Evolutionary conservation across 495 filamentous ascomycete species (phyloP), one percentile per base, ranked within the genome.

Genomic region (Aspergillus ellipticus): DNA sequence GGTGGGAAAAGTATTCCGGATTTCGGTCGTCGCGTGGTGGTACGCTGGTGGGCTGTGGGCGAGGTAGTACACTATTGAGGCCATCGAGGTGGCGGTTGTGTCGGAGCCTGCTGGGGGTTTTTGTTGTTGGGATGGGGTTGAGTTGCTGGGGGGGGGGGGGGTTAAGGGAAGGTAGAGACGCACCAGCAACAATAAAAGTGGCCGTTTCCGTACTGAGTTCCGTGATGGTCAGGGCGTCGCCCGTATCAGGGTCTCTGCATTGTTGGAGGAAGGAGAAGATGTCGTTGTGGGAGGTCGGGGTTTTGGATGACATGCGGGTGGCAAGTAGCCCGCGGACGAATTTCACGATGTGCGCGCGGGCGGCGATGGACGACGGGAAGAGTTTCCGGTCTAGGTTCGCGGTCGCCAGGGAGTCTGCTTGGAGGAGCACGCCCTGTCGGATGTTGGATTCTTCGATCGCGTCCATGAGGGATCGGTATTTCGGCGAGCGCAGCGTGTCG

Each of bases 11-110:
- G 57, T 9, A 22, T 26, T 26, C 72, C 70, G 46, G 42, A 84
- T 64, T 55, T 83, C 80, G 2, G 64, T 16, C 9, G 51, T 51
- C 3, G 80, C 53, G 22, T 58, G 67, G 2, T 56, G 52, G 15
- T 77, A 64, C n/a, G 17, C 58, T 61, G 6, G 51, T 16, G 74
- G 66, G 55, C 79, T 74, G 21, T 68, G 67, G 21, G 63, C 52
- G 26, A 85, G 74, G 62, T 85, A 84, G 69, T 77, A 82, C 56
- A 84, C 63, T 0, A 69, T 62, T 15, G 74, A 69, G 0, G 77
- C 59, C 24, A 74, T 62, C 6, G 63, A 58, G 9, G 61, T 57
- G 4, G 54, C 28, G 19, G 53, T 63, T 0, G 60, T 59, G 49
- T 63, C 57, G 24, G 53, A 57, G 21, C 58, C 58, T 59, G 41